These are phyloP conservation scores for Gracilaria domingensis DNA, from an alignment of 23 red algal genomes.

Conservation along the genomic window DNA sequence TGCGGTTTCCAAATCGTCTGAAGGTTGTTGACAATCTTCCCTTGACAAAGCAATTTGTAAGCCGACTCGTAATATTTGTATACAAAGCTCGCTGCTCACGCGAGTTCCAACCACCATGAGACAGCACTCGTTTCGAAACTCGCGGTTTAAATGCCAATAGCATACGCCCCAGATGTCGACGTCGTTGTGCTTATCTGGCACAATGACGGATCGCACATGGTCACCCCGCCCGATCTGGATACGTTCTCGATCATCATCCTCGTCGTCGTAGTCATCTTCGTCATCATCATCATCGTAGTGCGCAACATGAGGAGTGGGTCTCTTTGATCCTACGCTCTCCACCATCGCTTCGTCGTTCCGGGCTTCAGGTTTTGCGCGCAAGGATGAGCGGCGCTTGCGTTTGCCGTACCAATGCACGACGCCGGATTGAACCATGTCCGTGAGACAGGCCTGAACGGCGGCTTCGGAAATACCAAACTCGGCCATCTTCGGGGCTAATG, in stretches of 20 bases:
- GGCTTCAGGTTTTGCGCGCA: not conserved
- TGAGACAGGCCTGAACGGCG: conserved; percentile 52
- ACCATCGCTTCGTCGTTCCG: not conserved
- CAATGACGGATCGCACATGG: conserved; percentile 15
- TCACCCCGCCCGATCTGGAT: conserved; percentile 56
- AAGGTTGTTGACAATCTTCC: conserved; percentile 60
- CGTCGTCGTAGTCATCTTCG: conserved; percentile 42
- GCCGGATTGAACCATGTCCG: conserved; percentile 61
- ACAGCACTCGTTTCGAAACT: conserved; percentile 67
- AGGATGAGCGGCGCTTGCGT: conserved; percentile 5
- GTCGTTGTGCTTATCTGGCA: conserved; percentile 49
- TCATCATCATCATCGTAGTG: conserved; percentile 12
- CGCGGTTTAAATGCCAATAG: conserved; percentile 65
- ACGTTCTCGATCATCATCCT: conserved; percentile 3
- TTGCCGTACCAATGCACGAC: conserved; percentile 40
- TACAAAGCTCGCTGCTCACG: conserved; percentile 24
- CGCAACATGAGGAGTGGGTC: not conserved
- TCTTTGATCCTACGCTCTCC: conserved; percentile 14
- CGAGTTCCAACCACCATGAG: conserved; percentile 20
- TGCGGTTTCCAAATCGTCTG: conserved; percentile 57
- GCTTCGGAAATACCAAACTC: conserved; percentile 19
- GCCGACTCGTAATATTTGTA: conserved; percentile 42
- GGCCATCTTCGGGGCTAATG: conserved; percentile 10
- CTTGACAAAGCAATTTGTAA: conserved; percentile 45
- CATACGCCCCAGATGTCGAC: conserved; percentile 50